Evolutionary conservation across 495 filamentous ascomycete genomes (phyloP), one percentile per base, ranked within the genome.

Genomic region (Thermochaetoides thermophila): DNA sequence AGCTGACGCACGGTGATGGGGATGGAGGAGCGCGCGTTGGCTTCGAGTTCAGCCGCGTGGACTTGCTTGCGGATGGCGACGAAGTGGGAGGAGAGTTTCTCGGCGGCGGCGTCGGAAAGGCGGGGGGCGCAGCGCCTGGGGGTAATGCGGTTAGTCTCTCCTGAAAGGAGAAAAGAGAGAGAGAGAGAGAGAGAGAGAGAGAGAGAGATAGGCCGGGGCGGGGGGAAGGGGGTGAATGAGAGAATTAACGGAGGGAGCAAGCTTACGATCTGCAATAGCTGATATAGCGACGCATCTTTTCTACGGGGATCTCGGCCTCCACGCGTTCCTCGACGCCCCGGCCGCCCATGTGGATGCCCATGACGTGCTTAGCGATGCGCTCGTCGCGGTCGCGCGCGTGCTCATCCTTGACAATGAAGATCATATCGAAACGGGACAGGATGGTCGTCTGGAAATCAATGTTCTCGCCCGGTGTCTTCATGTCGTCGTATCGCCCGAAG

Each of bases 401-500:
- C 34, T 92, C 84, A 48, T 99, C 91, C 21, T 81, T 82, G 29
- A 99, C 86, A 42, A 99, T 92, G 66, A 96, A 99, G 47, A 99
- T 95, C 85, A 99, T 94, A 59, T 99, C 91, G 60, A 99, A 99
- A 62, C 91, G 78, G 1, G 89, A 96, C 31, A 99, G 56, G 52
- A 99, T 96, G 13, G 91, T 99, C 2, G 91, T 99, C 50, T 99
- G 91, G 63, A 99, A 99, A 53, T 99, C 91, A 44, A 99, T 99
- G 50, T 99, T 99, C 57, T 99, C 91, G 14, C 91, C 91, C 0
- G 91, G 87, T 2, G 79, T 82, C 59, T 96, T 96, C 60, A 99
- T 71, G 45, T 99, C 91, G 49, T 99, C 91, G 52, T 99, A 99
- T 8, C 91, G 76, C 21, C 91, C 91, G 45, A 96, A 99, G 38